These are phyloP conservation scores for Stagonosporopsis rhizophila DNA, from an alignment of 2,329 filamentous ascomycete genomes.

Conservation along the genomic window DNA sequence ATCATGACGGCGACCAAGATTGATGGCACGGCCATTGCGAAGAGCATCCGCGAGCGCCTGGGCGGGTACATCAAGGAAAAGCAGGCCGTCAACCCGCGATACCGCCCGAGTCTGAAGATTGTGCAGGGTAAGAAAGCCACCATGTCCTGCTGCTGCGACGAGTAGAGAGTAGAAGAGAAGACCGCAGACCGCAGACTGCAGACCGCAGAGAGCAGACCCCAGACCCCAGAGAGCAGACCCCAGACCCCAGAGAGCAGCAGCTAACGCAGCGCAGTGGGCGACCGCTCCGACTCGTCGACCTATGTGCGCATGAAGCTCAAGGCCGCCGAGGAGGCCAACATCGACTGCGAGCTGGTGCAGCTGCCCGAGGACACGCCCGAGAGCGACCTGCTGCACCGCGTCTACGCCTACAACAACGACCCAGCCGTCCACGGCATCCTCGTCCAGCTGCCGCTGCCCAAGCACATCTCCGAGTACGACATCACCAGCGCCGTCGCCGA, in stretches of 20 bases:
- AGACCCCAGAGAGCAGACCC: no score
- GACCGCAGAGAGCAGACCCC: no score
- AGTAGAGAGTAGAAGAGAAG: no score
- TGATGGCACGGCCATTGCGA: constrained; percentile 94
- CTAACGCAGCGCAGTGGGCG: constrained; percentile 70
- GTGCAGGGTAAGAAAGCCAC: constrained; percentile 79
- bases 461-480: constrained; percentile 86
- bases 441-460: constrained; percentile 89
- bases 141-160: no score
- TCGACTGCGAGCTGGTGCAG: constrained; percentile 84
- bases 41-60: constrained; percentile 83
- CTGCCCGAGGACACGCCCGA: constrained; percentile 83
- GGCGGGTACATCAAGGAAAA: constrained; percentile 80
- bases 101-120: constrained; percentile 89
- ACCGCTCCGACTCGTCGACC: constrained; percentile 90
- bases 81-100: constrained; percentile 84
- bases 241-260: no score
- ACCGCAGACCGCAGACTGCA: no score
- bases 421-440: constrained; percentile 86
- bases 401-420: constrained; percentile 86
- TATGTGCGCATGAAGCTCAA: constrained; percentile 99
- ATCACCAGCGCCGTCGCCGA: constrained; percentile 90
- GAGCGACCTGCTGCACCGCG: constrained; percentile 82
- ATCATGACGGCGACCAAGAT: constrained; percentile 89
- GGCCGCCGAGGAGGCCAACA: constrained; percentile 93